A percentile compares a stretch with the other conserved stretches of the same genome.
These are phyloP conservation scores for Wickerhamomyces sp. DNA, from an alignment of 1,139 yeast genomes.

Conservation along the genomic window DNA sequence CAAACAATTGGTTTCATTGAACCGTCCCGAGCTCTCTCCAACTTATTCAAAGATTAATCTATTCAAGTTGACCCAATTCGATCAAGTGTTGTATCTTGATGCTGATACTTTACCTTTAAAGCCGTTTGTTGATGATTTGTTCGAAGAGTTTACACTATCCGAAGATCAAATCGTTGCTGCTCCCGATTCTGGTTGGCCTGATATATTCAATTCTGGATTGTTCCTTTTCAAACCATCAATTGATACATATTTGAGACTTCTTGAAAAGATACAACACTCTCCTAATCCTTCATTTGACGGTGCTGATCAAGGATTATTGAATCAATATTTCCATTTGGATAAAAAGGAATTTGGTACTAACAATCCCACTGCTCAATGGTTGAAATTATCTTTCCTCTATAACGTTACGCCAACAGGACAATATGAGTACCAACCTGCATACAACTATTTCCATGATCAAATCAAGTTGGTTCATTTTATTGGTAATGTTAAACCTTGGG, in stretches of 20 bases:
- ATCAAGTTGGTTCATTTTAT: constrained; percentile 75
- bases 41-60: constrained; percentile 71
- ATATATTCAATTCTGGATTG: constrained; percentile 87
- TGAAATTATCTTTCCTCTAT: constrained; percentile 69
- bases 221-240: constrained; percentile 59
- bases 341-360: constrained; percentile 6
- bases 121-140: constrained; percentile 34
- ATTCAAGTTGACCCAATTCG: constrained; percentile 61
- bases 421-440: constrained; percentile 83
- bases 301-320: constrained; percentile 91
- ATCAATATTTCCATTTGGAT: constrained; percentile 62
- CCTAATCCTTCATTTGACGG: constrained; percentile 70
- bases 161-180: constrained; percentile 54
- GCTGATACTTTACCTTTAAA: constrained; percentile 71
- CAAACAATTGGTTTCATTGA: constrained; percentile 40
- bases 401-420: constrained; percentile 83
- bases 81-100: constrained; percentile 68
- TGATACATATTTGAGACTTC: constrained; percentile 40
- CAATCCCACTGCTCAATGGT: constrained; percentile 38
- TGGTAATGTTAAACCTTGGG: constrained; percentile 85
- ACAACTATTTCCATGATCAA: constrained; percentile 47
- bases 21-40: constrained; percentile 68
- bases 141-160: constrained; percentile 30
- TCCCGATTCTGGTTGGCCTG: constrained; percentile 97
- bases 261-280: constrained; percentile 28